Conservation (phyloP, 805 yeast genomes). For the Barnettozyma sucrosica region DNA sequence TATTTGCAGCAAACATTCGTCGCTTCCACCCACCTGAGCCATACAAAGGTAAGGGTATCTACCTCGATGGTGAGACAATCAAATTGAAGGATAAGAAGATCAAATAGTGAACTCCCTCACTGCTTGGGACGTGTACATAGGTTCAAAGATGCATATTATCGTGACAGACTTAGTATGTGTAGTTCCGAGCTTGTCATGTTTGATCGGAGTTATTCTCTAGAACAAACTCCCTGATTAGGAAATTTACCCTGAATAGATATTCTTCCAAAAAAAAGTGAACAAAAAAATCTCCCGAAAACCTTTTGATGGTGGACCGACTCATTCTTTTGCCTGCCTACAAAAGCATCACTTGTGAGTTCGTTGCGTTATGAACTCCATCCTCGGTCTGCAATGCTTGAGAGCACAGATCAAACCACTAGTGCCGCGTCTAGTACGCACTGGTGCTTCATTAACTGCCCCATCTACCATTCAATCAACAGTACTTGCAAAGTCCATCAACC, state of each 20-base stretch:
- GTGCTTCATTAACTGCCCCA: constrained; percentile 33
- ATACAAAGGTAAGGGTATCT: constrained; percentile 96
- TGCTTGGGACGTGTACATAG: background rate
- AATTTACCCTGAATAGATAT: background rate
- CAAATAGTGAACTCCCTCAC: constrained; percentile 43
- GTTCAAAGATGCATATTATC: background rate
- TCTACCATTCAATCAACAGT: constrained; percentile 26
- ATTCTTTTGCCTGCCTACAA: background rate
- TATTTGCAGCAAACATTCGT: constrained; percentile 85
- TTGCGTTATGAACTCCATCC: background rate
- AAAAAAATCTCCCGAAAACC: background rate
- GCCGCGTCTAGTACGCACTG: constrained; percentile 28
- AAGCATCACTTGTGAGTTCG: background rate
- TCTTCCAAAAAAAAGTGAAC: background rate
- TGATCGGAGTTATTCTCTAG: background rate
- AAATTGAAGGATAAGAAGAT: constrained; percentile 88
- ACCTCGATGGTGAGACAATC: constrained; percentile 86
- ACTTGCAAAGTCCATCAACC: constrained; percentile 47
- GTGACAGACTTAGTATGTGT: background rate
- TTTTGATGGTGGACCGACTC: background rate
- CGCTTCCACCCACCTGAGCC: constrained; percentile 94
- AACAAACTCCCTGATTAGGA: background rate
- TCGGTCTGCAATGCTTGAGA: constrained; percentile 13
- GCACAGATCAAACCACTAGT: constrained; percentile 13
- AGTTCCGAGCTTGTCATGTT: background rate